Conservation (phyloP, 23 red algal genomes). For the Gracilaria gracilis region DNA sequence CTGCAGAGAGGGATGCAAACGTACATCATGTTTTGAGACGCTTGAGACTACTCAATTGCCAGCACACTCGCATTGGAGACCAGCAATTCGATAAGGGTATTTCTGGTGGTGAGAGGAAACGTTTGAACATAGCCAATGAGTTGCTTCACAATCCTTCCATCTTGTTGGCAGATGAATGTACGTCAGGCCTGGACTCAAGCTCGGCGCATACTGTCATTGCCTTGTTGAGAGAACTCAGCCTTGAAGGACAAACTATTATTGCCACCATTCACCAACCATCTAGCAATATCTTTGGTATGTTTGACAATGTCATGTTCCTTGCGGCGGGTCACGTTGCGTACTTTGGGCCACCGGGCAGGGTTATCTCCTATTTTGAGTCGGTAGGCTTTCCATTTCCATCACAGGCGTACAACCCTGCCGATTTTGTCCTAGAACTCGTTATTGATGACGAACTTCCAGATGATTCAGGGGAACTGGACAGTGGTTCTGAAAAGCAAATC, state of each 20-base stretch:
- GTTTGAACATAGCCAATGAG: slow-evolving; percentile 95
- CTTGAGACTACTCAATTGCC: slow-evolving; percentile 69
- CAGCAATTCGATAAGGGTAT: slow-evolving; percentile 87
- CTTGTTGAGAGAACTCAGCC: slow-evolving; percentile 72
- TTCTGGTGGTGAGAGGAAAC: slow-evolving; percentile 91
- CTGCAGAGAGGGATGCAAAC: slow-evolving; percentile 35
- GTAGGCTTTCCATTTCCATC: slow-evolving; percentile 81
- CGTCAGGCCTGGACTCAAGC: slow-evolving; percentile 82
- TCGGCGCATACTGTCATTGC: slow-evolving; percentile 89
- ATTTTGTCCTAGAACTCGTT: slow-evolving; percentile 86
- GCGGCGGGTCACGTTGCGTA: slow-evolving; percentile 73
- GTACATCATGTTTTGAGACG: slow-evolving; percentile 68
- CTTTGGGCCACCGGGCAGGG: slow-evolving; percentile 77
- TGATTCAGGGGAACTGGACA: not conserved
- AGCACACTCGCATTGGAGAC: slow-evolving; percentile 86
- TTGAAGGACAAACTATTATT: slow-evolving; percentile 81
- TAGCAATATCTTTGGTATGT: slow-evolving; percentile 84
- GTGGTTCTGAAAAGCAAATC: not conserved
- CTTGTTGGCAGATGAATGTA: slow-evolving; percentile 89
- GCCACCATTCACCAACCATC: slow-evolving; percentile 95
- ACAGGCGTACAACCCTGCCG: slow-evolving; percentile 85
- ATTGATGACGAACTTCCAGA: slow-evolving; percentile 47
- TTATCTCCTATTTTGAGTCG: slow-evolving; percentile 72
- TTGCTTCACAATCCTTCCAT: slow-evolving; percentile 87
- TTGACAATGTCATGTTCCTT: slow-evolving; percentile 90